Base-by-base conservation (phyloP, 148 eudicot species). In the Pharnaceum exiguum region DNA sequence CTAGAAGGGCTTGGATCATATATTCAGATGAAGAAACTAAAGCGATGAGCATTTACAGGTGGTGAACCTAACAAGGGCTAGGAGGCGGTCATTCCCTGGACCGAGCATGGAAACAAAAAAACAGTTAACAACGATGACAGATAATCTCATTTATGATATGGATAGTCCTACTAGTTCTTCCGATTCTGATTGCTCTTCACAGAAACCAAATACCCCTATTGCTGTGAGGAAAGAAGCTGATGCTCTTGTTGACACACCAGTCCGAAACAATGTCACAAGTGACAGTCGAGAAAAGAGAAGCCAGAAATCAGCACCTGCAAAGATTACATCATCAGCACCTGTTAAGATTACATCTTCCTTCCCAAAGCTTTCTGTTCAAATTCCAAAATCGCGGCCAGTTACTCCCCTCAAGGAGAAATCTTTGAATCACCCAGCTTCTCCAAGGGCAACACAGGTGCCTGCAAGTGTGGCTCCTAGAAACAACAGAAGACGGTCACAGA, bases 101-200 rank as follows among this genome's bases (percentile, higher is more conserved):
- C 54, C 77, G 35, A 69, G 40, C 50, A 47, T 57, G 45, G 79
- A 70, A 54, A 61, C 26, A 40, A 68, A n/a, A n/a, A n/a, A 30
- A 59, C 73, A 53, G 56, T 64, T 68, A 33, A 93, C 93, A 1
- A 30, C 45, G 19, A 70, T 87, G 97, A 59, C 83, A 35, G 93
- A 90, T 27, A 90, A 90, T 54, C 64, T 87, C 51, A 51, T 87
- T 17, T 90, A 74, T 56, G 89, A 84, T 51, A 84, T 90, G 95
- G 93, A 82, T n/a, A 84, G 80, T 60, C 66, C 88, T 37, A 85
- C 84, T 30, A 57, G 89, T 60, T 90, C 95, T 39, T 84, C 89
- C 15, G 97, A 87, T 77, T 82, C 89, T 26, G 97, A 90, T 43
- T 51, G 68, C 60, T 46, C 78, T 30, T 24, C 66, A 4, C 40